Evolutionary conservation across 768 basidiomycete species (phyloP).

Genomic region (Hysterangium stoloniferum): DNA sequence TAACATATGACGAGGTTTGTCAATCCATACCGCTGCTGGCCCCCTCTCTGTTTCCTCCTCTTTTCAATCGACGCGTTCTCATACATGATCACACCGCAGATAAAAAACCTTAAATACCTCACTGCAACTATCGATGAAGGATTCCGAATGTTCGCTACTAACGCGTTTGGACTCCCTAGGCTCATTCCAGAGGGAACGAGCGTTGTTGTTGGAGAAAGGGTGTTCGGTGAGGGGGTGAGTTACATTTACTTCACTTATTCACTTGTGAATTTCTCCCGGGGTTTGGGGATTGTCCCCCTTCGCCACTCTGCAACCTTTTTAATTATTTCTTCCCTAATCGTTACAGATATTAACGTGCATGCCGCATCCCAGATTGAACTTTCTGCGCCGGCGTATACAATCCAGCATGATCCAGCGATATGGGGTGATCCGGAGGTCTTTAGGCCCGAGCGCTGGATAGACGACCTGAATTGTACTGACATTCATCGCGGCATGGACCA

Average conservation of each 20-base stretch:
- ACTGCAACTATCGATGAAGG: constrained; percentile 27
- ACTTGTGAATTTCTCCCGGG: background rate
- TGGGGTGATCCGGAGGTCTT: constrained; percentile 30
- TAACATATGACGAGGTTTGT: constrained; percentile 7
- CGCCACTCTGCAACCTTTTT: background rate
- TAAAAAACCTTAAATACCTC: constrained; percentile 21
- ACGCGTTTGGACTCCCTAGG: constrained; percentile 30
- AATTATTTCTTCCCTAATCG: background rate
- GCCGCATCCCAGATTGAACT: constrained; percentile 22
- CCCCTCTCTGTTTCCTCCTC: background rate
- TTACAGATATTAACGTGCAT: background rate
- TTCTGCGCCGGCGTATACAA: constrained; percentile 29
- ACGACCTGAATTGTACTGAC: constrained; percentile 10
- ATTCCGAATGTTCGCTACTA: constrained; percentile 28
- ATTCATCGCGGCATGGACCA: background rate
- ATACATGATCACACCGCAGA: background rate
- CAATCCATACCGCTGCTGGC: background rate
- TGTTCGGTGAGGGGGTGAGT: constrained; percentile 22
- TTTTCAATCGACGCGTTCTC: background rate
- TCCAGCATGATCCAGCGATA: constrained; percentile 24
- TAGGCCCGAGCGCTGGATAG: constrained; percentile 31
- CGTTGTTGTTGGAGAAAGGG: constrained; percentile 18
- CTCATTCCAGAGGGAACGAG: constrained; percentile 22
- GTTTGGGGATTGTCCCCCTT: no score
- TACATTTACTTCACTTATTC: background rate